Conservation (phyloP, 23 red algal genomes). For the Gracilaria caudata region DNA sequence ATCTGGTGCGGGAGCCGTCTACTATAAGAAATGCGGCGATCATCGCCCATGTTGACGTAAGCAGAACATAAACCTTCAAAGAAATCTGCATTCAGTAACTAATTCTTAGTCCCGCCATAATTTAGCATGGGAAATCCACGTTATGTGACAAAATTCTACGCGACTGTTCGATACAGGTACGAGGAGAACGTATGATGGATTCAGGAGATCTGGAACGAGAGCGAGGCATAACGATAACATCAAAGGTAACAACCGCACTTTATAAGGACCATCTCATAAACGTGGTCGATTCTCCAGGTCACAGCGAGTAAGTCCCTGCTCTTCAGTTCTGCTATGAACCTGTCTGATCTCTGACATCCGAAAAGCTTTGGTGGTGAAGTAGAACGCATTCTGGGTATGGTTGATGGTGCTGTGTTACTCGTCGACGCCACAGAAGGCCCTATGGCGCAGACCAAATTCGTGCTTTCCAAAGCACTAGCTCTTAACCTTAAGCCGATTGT, state of each 20-base stretch:
- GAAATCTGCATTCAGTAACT: background rate
- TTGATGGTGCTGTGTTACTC: slow-evolving; percentile 74
- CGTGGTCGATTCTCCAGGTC: slow-evolving; percentile 88
- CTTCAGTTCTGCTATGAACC: slow-evolving; percentile 4
- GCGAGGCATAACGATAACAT: slow-evolving; percentile 89
- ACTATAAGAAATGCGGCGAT: slow-evolving; percentile 57
- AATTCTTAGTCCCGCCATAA: background rate
- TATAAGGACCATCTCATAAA: slow-evolving; percentile 70
- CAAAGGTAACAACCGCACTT: slow-evolving; percentile 79
- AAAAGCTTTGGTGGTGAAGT: slow-evolving; percentile 71
- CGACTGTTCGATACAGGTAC: slow-evolving; percentile 70
- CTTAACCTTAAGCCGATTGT: slow-evolving; percentile 81
- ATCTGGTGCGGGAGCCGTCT: slow-evolving; percentile 36
- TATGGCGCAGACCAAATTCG: slow-evolving; percentile 90
- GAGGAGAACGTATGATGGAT: slow-evolving; percentile 83
- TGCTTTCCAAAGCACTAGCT: slow-evolving; percentile 84
- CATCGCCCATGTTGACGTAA: slow-evolving; percentile 74
- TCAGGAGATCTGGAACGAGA: slow-evolving; percentile 82
- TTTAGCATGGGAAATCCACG: slow-evolving; percentile 91
- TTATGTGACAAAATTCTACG: slow-evolving; percentile 87
- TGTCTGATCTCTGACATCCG: slow-evolving; percentile 19
- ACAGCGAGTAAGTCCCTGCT: slow-evolving; percentile 80
- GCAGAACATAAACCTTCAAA: background rate
- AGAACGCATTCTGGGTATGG: slow-evolving; percentile 69
- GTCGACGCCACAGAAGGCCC: slow-evolving; percentile 84